These are phyloP conservation scores for Alternaria arbusti DNA, from an alignment of 2,329 filamentous ascomycete genomes.

Conservation along the genomic window DNA sequence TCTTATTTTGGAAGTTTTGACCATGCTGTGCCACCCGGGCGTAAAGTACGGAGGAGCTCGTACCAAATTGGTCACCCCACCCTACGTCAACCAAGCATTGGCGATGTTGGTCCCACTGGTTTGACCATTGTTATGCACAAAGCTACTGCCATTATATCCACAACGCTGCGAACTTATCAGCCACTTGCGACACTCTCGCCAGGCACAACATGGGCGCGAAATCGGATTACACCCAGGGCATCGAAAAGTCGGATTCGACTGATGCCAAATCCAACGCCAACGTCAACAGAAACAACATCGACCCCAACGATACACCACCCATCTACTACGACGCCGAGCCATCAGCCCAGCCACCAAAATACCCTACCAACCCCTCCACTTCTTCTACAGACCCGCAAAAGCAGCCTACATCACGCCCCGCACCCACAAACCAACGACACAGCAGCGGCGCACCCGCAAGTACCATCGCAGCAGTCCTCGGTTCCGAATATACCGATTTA, in stretches of 20 bases:
- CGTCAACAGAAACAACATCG: background rate
- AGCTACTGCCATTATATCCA: background rate
- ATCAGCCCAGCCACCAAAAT: slow-evolving; percentile 14
- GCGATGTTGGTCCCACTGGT: too few relatives aligned
- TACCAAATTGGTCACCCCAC: background rate
- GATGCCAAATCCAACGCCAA: background rate
- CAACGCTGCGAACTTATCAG: background rate
- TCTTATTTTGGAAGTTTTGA: background rate
- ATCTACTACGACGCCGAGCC: slow-evolving; percentile 15
- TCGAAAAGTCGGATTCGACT: background rate
- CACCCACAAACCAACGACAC: background rate
- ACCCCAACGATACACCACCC: background rate
- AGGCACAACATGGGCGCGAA: background rate
- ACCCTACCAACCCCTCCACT: background rate
- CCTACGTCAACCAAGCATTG: background rate
- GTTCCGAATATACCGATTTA: slow-evolving; percentile 2
- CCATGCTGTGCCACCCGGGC: background rate
- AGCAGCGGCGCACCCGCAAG: slow-evolving; percentile 1
- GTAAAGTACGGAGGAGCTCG: background rate
- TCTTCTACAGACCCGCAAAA: background rate
- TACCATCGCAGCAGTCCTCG: slow-evolving; percentile 13
- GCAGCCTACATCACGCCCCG: background rate
- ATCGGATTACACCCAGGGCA: background rate
- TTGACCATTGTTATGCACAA: too few relatives aligned
- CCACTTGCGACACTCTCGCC: background rate